Evolutionary conservation across 805 yeast species (phyloP).

Genomic region (Suhomyces prunicola): DNA sequence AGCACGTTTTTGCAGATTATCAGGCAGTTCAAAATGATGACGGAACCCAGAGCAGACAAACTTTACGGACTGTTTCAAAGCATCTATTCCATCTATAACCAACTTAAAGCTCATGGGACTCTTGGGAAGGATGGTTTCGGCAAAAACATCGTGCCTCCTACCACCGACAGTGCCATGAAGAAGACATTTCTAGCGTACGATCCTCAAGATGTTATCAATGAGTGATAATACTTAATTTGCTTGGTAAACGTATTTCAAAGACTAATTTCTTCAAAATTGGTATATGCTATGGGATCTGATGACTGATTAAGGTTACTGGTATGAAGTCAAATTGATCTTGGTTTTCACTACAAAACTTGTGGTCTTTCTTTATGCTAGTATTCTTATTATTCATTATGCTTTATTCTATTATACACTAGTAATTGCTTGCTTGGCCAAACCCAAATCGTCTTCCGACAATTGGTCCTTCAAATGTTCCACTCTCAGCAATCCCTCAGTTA

Average conservation of each 20-base stretch:
- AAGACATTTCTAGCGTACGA: constrained; percentile 49
- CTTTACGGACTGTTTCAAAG: constrained; percentile 41
- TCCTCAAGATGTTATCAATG: constrained; percentile 41
- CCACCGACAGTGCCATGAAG: constrained; percentile 47
- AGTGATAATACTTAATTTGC: neutral
- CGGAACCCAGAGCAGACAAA: constrained; percentile 47
- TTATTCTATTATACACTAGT: neutral
- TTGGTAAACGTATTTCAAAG: neutral
- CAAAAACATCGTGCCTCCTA: constrained; percentile 46
- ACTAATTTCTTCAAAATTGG: too few relatives aligned
- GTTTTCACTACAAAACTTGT: too few relatives aligned
- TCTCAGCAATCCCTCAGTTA: constrained; percentile 34
- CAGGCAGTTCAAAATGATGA: constrained; percentile 57
- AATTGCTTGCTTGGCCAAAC: constrained; percentile 45
- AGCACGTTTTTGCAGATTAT: constrained; percentile 50
- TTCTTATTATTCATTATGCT: neutral
- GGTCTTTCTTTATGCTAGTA: too few relatives aligned
- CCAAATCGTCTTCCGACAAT: constrained; percentile 53
- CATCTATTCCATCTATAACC: constrained; percentile 28
- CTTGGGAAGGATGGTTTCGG: constrained; percentile 44
- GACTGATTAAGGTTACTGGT: too few relatives aligned
- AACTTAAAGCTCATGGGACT: constrained; percentile 26
- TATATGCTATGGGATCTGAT: too few relatives aligned
- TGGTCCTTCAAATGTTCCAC: constrained; percentile 45
- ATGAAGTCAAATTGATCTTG: too few relatives aligned